phyloP scores from a whole-genome alignment of 306 rosid genomes.

The Corylus avellana region DNA sequence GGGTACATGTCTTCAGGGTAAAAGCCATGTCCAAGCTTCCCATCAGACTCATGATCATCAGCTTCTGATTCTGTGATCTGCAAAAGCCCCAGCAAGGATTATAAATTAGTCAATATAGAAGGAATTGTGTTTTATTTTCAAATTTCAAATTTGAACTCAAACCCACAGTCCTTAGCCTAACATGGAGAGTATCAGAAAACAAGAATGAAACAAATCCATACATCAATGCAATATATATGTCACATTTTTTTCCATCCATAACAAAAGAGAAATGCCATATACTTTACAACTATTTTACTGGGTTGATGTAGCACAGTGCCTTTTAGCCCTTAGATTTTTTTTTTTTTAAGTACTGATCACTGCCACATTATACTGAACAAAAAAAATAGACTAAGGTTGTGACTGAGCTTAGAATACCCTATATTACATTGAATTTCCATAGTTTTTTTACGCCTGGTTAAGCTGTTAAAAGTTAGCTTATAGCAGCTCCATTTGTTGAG shows the following conservation, averaged over 20 bases:
- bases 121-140: neutral
- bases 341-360: no score
- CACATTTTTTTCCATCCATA: neutral
- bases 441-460: no score
- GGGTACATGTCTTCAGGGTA: slow-evolving; percentile 69
- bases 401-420: neutral
- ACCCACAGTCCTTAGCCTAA: neutral
- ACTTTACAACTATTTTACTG: no score
- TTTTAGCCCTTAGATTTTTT: no score
- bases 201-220: neutral
- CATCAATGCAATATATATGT: neutral
- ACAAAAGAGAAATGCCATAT: neutral
- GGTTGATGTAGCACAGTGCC: no score
- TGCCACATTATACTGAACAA: no score
- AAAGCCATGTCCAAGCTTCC: slow-evolving; percentile 55
- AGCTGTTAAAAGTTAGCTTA: no score
- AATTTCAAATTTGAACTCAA: neutral
- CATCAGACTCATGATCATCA: slow-evolving; percentile 61
- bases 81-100: slow-evolving; percentile 29
- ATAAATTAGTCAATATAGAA: slow-evolving; percentile 17
- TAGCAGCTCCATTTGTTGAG: no score
- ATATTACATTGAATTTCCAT: no score
- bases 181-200: neutral
- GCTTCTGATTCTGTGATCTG: slow-evolving; percentile 63
- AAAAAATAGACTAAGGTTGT: neutral